Conservation (phyloP, 805 yeast genomes). For the Candida nanaspora region DNA sequence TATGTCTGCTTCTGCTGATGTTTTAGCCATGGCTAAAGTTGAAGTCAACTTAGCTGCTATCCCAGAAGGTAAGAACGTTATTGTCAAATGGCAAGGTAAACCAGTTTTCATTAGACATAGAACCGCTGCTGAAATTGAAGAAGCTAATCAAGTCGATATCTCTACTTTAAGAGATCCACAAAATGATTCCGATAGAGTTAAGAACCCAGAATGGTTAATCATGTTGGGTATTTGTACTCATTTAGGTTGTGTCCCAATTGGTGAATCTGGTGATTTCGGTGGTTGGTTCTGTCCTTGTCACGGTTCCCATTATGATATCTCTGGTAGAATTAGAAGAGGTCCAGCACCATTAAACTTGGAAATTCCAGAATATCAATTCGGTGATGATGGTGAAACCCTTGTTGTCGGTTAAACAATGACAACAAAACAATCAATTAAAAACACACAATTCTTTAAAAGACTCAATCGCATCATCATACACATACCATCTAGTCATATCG, state of each 20-base stretch:
- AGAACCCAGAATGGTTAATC: slow-evolving; percentile 96
- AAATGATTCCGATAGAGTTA: slow-evolving; percentile 85
- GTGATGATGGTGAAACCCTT: slow-evolving; percentile 65
- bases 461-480: too few species aligned
- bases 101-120: slow-evolving; percentile 99
- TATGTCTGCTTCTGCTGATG: slow-evolving; percentile 98
- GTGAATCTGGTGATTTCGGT: slow-evolving; percentile 99
- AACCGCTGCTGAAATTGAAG: slow-evolving; percentile 85
- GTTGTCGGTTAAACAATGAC: slow-evolving; percentile 65
- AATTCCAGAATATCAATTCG: slow-evolving; percentile 84
- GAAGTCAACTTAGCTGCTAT: slow-evolving; percentile 91
- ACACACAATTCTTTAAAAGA: background rate
- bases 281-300: slow-evolving; percentile 99
- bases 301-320: slow-evolving; percentile 99
- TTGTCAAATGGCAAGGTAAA: slow-evolving; percentile 99
- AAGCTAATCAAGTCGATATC: slow-evolving; percentile 83
- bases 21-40: slow-evolving; percentile 98
- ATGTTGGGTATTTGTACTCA: slow-evolving; percentile 99
- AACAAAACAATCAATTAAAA: background rate
- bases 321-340: slow-evolving; percentile 99
- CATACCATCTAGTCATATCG: background rate
- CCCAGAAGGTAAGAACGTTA: slow-evolving; percentile 96
- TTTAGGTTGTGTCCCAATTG: slow-evolving; percentile 99
- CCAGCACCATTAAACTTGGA: slow-evolving; percentile 99
- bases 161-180: slow-evolving; percentile 87